Conservation (phyloP, 2,329 filamentous ascomycete genomes). For the Dothideomycetes sp. region DNA sequence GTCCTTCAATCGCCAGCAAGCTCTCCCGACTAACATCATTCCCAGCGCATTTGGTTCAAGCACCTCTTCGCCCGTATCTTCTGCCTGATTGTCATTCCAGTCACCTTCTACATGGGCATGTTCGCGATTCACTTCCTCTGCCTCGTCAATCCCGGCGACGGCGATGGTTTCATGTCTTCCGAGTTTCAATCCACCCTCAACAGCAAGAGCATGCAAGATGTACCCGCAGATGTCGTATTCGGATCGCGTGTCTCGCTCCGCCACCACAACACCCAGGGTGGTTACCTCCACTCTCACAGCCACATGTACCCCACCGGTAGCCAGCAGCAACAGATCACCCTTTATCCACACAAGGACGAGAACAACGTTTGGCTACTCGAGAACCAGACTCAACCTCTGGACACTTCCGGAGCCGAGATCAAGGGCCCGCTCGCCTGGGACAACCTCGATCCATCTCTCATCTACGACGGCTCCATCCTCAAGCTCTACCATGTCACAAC, state of each 20-base stretch:
- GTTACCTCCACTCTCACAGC: constrained; percentile 90
- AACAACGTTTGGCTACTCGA: constrained; percentile 94
- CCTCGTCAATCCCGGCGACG: constrained; percentile 88
- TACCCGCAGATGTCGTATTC: constrained; percentile 81
- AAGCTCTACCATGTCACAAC: constrained; percentile 77
- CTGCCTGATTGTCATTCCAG: constrained; percentile 80
- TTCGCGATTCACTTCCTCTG: constrained; percentile 94
- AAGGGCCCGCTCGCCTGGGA: constrained; percentile 82
- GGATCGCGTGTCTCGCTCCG: constrained; percentile 79
- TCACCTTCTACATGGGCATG: constrained; percentile 90
- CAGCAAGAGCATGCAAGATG: constrained; percentile 91
- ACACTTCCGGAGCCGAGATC: constrained; percentile 56
- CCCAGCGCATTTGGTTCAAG: constrained; percentile 83
- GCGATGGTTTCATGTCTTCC: constrained; percentile 98
- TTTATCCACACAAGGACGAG: constrained; percentile 98
- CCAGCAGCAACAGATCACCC: constrained; percentile 96
- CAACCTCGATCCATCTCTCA: constrained; percentile 52
- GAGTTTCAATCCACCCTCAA: constrained; percentile 98
- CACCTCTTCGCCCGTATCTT: constrained; percentile 86
- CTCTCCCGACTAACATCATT: too few species aligned
- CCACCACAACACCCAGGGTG: constrained; percentile 94
- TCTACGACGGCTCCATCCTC: constrained; percentile 71
- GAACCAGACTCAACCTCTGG: constrained; percentile 84
- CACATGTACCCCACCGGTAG: constrained; percentile 97
- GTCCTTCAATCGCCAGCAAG: constrained; percentile 73